phyloP scores from a whole-genome alignment of 2,329 filamentous ascomycete genomes.

The Arthrobotrys entomopaga region DNA sequence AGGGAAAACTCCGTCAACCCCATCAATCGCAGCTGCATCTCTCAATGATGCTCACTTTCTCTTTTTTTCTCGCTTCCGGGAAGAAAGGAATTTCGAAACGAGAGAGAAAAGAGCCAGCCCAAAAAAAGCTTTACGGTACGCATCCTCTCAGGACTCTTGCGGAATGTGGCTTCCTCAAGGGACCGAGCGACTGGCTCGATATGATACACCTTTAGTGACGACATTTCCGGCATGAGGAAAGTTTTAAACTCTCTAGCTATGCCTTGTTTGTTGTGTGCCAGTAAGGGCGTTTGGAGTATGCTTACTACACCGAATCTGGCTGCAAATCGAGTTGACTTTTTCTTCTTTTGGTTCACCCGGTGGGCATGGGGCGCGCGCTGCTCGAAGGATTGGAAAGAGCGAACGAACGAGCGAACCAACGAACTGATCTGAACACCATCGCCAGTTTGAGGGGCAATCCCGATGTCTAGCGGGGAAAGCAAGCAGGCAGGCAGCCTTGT shows the following conservation, averaged over 20 bases:
- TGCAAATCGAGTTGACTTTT: constrained; percentile 36
- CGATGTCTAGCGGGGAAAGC: constrained; percentile 42
- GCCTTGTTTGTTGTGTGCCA: constrained; percentile 21
- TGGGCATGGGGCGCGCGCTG: neutral
- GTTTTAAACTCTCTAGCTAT: constrained; percentile 39
- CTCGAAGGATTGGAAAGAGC: constrained; percentile 14
- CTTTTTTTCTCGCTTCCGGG: constrained; percentile 16
- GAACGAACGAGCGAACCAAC: constrained; percentile 9
- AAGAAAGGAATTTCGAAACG: neutral
- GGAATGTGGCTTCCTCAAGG: constrained; percentile 32
- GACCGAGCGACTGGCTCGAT: constrained; percentile 8
- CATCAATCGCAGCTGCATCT: neutral
- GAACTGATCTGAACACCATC: constrained; percentile 5
- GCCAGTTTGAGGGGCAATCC: constrained; percentile 19
- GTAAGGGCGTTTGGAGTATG: constrained; percentile 45
- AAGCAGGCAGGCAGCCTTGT: constrained; percentile 35
- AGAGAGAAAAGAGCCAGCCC: neutral
- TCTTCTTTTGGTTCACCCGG: constrained; percentile 2
- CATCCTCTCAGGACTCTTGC: neutral
- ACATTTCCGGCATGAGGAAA: constrained; percentile 48
- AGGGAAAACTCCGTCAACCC: constrained; percentile 49
- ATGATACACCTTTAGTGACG: constrained; percentile 47
- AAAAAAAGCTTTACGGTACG: neutral
- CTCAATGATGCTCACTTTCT: neutral
- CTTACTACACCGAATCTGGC: constrained; percentile 29